Evolutionary conservation across 345 rosid genomes (phyloP).

Genomic region (Eucalyptus caleyi): DNA sequence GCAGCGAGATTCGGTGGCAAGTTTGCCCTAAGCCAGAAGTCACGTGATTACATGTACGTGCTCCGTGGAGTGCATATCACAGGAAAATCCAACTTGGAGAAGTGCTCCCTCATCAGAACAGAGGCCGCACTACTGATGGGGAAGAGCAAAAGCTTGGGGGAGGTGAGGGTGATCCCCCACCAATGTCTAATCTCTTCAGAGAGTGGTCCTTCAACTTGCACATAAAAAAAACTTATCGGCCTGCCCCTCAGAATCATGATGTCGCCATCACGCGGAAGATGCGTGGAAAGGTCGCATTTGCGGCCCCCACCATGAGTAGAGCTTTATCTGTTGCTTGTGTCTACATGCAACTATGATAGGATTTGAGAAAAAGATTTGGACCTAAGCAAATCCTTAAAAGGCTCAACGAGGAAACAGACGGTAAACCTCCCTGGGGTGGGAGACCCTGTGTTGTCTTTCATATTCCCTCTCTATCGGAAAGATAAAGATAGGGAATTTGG

Average conservation of each 20-base stretch:
- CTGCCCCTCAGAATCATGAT: neutral
- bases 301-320: neutral
- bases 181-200: neutral
- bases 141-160: neutral
- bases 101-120: neutral
- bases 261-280: neutral
- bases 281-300: neutral
- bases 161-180: neutral
- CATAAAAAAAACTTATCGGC: accelerated
- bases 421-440: too few relatives aligned
- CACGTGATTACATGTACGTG: neutral
- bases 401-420: too few relatives aligned
- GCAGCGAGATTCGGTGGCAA: neutral
- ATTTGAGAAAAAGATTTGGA: neutral
- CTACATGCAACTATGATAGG: neutral
- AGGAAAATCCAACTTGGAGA: neutral
- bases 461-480: too few relatives aligned
- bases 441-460: accelerated
- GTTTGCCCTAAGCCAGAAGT: neutral
- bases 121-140: neutral
- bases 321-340: accelerated
- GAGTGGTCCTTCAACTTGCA: neutral
- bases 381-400: accelerated
- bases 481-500: accelerated
- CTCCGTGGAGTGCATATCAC: neutral